Percentiles rank a stretch among this genome's conserved stretches.
phyloP scores from a whole-genome alignment of 2,329 filamentous ascomycete species.

The Colletotrichum liriopes region DNA sequence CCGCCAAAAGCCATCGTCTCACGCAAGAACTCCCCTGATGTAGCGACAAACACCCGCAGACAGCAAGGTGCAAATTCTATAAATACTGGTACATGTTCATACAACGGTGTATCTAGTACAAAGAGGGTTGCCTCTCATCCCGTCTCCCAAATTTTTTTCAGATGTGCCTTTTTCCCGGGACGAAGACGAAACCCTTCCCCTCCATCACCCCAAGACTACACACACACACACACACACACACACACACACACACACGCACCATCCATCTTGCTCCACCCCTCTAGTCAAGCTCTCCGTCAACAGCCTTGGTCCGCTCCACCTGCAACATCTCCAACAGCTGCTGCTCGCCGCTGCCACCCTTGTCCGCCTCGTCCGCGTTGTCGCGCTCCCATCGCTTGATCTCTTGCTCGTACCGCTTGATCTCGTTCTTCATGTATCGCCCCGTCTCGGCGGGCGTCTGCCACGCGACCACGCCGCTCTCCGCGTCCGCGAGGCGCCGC shows the following conservation, averaged over 20 bases:
- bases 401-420: conserved; percentile 47
- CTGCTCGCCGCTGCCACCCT: conserved; percentile 54
- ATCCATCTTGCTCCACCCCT: neutral
- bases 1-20: neutral
- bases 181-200: neutral
- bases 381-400: conserved; percentile 56
- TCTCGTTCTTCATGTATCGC: conserved; percentile 56
- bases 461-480: conserved; percentile 76
- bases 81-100: conserved; percentile 29
- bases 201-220: neutral
- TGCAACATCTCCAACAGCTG: conserved; percentile 52
- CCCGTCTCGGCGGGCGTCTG: conserved; percentile 61
- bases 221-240: neutral
- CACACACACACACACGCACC: neutral
- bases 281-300: conserved; percentile 13
- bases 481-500: conserved; percentile 75
- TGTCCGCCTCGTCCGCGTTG: conserved; percentile 49
- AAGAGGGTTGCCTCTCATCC: neutral
- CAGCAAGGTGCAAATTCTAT: neutral
- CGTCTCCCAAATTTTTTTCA: neutral
- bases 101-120: conserved; percentile 24
- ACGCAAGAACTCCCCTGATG: neutral
- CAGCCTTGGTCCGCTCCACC: conserved; percentile 26
- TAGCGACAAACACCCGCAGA: conserved; percentile 5
- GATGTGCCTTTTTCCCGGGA: neutral